A percentile compares a stretch with the other conserved stretches of the same genome.
phyloP scores from a whole-genome alignment of 352 stramenopile genomes.

The Globisporangium yorkense region DNA sequence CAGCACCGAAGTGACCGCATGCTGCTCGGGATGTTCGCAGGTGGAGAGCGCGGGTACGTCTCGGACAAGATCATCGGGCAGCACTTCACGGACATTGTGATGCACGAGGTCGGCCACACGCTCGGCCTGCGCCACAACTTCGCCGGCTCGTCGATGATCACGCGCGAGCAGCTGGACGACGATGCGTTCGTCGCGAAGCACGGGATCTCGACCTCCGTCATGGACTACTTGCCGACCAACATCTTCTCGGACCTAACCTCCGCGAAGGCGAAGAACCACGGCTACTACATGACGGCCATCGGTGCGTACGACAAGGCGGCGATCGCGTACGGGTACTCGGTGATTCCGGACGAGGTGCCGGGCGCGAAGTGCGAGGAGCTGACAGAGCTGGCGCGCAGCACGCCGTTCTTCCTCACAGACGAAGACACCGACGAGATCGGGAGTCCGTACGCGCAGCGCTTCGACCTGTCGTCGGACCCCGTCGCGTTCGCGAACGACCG shows the following conservation, averaged over 20 bases:
- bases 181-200: conserved; percentile 37
- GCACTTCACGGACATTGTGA: conserved; percentile 73
- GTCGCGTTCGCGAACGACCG: conserved; percentile 54
- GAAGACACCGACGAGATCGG: conserved; percentile 32
- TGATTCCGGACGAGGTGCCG: conserved; percentile 35
- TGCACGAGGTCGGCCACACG: conserved; percentile 88
- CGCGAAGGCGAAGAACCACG: conserved; percentile 25
- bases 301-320: conserved; percentile 74
- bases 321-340: conserved; percentile 82
- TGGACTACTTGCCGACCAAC: conserved; percentile 86
- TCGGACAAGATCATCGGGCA: conserved; percentile 53
- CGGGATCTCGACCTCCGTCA: conserved; percentile 63
- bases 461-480: conserved; percentile 52
- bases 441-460: conserved; percentile 49
- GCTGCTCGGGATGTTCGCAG: conserved; percentile 27
- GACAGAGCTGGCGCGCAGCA: conserved; percentile 27
- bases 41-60: conserved; percentile 19
- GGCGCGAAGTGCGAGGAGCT: conserved; percentile 36
- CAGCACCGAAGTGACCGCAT: conserved; percentile 39
- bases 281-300: conserved; percentile 67
- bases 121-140: conserved; percentile 88
- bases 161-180: conserved; percentile 50
- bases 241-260: conserved; percentile 66
- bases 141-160: conserved; percentile 44
- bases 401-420: conserved; percentile 63